A percentile compares a stretch with the other conserved stretches of the same genome.
Evolutionary conservation across 768 basidiomycete species (phyloP).

Genomic region (Boletus huronensis): DNA sequence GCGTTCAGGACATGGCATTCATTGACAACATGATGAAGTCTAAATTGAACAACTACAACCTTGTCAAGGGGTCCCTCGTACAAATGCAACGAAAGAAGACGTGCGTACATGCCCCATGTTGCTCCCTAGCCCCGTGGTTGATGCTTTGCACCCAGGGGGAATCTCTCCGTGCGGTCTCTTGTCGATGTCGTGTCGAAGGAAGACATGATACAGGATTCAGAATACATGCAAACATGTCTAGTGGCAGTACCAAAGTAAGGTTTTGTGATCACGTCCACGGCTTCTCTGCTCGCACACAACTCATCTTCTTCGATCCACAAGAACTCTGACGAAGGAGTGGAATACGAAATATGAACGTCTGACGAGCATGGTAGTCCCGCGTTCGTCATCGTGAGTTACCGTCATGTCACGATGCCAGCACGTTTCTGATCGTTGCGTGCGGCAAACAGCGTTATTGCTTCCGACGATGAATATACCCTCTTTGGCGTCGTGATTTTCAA

Average conservation of each 20-base stretch:
- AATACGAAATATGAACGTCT: slow-evolving; percentile 84
- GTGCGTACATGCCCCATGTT: slow-evolving; percentile 41
- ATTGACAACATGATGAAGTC: slow-evolving; percentile 94
- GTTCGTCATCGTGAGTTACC: slow-evolving; percentile 72
- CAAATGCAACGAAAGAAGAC: slow-evolving; percentile 94
- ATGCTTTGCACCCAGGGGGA: slow-evolving; percentile 57
- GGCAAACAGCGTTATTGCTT: slow-evolving; percentile 57
- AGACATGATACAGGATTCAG: slow-evolving; percentile 83
- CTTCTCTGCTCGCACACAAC: slow-evolving; percentile 9
- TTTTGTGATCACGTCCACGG: slow-evolving; percentile 9
- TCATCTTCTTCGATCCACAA: slow-evolving; percentile 31
- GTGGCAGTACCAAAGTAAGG: slow-evolving; percentile 92
- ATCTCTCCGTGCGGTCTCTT: slow-evolving; percentile 87
- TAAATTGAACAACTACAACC: slow-evolving; percentile 87
- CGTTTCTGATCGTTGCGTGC: slow-evolving; percentile 18
- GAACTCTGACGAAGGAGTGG: slow-evolving; percentile 86
- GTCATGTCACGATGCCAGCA: slow-evolving; percentile 12
- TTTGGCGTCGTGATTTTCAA: slow-evolving; percentile 87
- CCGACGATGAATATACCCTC: slow-evolving; percentile 87
- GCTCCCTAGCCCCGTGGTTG: slow-evolving; percentile 3
- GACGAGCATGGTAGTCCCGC: slow-evolving; percentile 86
- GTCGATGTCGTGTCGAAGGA: slow-evolving; percentile 80
- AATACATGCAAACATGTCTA: slow-evolving; percentile 88
- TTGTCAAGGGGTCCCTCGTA: slow-evolving; percentile 87
- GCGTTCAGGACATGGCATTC: slow-evolving; percentile 75